phyloP scores from a whole-genome alignment of 768 basidiomycete genomes.

The Zangia roseola region DNA sequence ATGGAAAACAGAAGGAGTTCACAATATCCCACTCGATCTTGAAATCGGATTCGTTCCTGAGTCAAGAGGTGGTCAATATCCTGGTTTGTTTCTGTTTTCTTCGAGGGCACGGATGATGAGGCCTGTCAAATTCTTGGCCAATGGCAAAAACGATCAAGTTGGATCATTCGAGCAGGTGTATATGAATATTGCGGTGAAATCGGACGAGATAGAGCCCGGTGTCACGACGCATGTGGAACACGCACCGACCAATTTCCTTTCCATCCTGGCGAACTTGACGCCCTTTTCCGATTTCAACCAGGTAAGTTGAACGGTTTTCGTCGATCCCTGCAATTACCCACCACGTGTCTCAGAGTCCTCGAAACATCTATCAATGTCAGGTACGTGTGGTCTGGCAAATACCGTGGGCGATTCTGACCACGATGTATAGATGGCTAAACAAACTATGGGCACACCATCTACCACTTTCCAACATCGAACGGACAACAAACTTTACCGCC shows the following conservation, averaged over 20 bases:
- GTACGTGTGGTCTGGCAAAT: conserved; percentile 35
- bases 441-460: conserved; percentile 98
- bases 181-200: conserved; percentile 94
- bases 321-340: not conserved
- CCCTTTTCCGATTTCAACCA: conserved; percentile 99
- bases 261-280: conserved; percentile 94
- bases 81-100: conserved; percentile 91
- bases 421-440: conserved; percentile 93
- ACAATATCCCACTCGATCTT: conserved; percentile 85
- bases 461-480: conserved; percentile 90
- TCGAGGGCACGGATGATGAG: conserved; percentile 94
- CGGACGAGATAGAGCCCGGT: conserved; percentile 74
- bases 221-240: conserved; percentile 92
- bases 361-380: conserved; percentile 94
- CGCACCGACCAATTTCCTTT: conserved; percentile 91
- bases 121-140: conserved; percentile 87
- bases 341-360: conserved; percentile 59
- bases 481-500: conserved; percentile 96
- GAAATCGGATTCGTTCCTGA: conserved; percentile 92
- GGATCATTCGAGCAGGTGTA: conserved; percentile 99
- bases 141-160: conserved; percentile 84
- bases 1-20: conserved; percentile 89
- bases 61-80: conserved; percentile 93
- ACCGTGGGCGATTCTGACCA: conserved; percentile 5
- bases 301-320: conserved; percentile 41